phyloP scores from a whole-genome alignment of 305 asterid species.

The Fraxinus albicans region DNA sequence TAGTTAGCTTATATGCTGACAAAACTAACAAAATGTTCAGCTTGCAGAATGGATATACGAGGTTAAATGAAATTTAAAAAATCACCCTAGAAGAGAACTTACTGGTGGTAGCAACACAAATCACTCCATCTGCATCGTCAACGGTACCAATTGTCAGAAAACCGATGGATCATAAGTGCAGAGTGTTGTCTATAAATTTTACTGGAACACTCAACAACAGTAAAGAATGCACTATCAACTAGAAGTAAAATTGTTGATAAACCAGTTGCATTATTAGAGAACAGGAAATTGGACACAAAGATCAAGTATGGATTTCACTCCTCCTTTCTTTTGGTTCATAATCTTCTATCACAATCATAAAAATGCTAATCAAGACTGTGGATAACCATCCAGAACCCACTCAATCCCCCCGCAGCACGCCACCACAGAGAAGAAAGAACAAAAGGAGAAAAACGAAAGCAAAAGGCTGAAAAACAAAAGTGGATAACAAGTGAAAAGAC shows the following conservation, averaged over 20 bases:
- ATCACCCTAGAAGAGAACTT: slow-evolving; percentile 31
- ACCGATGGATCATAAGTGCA: slow-evolving; percentile 8
- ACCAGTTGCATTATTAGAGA: background rate
- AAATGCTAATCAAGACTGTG: background rate
- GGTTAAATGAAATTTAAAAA: background rate
- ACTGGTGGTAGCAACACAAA: slow-evolving; percentile 69
- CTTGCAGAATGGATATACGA: background rate
- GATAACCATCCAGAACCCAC: background rate
- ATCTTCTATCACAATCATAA: background rate
- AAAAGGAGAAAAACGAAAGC: background rate
- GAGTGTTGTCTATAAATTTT: background rate
- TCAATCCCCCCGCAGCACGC: background rate
- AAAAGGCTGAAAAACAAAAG: background rate
- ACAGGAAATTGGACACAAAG: background rate
- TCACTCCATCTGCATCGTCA: slow-evolving; percentile 66
- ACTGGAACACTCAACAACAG: background rate
- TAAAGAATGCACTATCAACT: slow-evolving; percentile 6
- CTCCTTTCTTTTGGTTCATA: background rate
- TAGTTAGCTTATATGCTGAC: background rate
- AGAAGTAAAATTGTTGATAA: slow-evolving; percentile 3
- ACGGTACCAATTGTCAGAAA: slow-evolving; percentile 25
- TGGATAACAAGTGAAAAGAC: slow-evolving; percentile 14
- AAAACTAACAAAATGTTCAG: background rate
- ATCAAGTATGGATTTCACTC: background rate
- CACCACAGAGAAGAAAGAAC: background rate